These are phyloP conservation scores for Coccomyxa subellipsoidea DNA, from an alignment of 163 green algal species.

Conservation along the genomic window DNA sequence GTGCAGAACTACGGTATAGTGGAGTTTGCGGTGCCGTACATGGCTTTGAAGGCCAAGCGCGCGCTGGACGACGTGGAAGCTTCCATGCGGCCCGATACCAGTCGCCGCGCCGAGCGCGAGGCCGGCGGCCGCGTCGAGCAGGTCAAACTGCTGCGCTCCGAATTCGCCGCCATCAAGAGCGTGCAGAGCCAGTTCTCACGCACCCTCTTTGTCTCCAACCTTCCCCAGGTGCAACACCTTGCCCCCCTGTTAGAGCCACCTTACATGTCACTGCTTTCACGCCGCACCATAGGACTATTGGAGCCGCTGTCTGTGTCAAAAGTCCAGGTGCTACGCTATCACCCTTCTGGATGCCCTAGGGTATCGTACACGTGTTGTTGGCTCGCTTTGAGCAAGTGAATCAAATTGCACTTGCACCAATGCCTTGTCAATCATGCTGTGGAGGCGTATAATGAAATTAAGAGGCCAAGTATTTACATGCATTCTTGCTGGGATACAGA, in stretches of 20 bases:
- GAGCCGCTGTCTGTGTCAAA: too few species aligned
- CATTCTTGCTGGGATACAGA: not conserved
- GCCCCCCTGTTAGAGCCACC: too few species aligned
- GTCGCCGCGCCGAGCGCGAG: not conserved
- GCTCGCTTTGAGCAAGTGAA: too few species aligned
- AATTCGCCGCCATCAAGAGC: slow-evolving; percentile 31
- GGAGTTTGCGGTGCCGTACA: slow-evolving; percentile 46
- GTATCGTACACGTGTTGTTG: too few species aligned
- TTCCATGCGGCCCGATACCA: slow-evolving; percentile 27
- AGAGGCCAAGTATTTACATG: too few species aligned
- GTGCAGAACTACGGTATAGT: slow-evolving; percentile 54
- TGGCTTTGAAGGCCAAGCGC: slow-evolving; percentile 44
- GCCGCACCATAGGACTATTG: too few species aligned
- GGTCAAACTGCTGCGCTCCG: slow-evolving; percentile 50
- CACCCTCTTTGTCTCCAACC: slow-evolving; percentile 55
- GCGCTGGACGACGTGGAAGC: slow-evolving; percentile 43
- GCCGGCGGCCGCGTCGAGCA: not conserved
- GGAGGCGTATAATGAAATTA: too few species aligned
- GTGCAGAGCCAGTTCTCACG: slow-evolving; percentile 47
- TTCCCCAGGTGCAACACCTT: slow-evolving; percentile 29
- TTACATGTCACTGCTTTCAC: too few species aligned
- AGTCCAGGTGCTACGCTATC: too few species aligned
- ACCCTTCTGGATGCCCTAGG: too few species aligned
- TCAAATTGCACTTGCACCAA: too few species aligned
- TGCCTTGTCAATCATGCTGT: too few species aligned